A percentile compares a stretch with the other conserved stretches of the same genome.
Evolutionary conservation across 441 rosid species (phyloP).

Genomic region (Adansonia grandidieri): DNA sequence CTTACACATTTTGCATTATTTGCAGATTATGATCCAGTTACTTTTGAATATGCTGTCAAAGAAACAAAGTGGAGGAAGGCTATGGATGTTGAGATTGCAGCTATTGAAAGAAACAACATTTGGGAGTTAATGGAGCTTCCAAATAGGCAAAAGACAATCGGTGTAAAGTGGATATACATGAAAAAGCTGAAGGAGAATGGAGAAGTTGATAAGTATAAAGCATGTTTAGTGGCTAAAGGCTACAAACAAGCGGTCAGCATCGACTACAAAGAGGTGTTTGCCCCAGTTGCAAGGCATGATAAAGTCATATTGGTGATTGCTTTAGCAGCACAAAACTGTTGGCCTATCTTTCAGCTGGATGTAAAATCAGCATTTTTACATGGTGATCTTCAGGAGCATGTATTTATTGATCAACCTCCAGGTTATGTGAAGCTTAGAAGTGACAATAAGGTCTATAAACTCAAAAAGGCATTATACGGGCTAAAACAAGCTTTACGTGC

Average conservation of each 20-base stretch:
- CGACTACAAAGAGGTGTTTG: no score
- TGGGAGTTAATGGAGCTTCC: background rate
- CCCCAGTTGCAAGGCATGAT: background rate
- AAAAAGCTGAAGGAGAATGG: no score
- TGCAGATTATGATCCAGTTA: background rate
- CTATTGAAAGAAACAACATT: background rate
- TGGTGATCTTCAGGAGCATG: background rate
- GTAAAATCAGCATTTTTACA: background rate
- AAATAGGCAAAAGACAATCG: background rate
- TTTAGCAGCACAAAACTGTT: background rate
- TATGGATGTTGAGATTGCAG: background rate
- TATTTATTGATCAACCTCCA: slow-evolving; percentile 10
- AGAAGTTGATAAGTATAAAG: no score
- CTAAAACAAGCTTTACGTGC: no score
- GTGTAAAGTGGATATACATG: background rate
- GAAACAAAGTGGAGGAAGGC: slow-evolving; percentile 9
- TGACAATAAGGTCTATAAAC: background rate
- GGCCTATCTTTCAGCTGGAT: background rate
- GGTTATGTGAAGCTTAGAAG: background rate
- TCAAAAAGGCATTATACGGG: no score
- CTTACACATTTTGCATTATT: background rate
- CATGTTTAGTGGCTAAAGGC: no score
- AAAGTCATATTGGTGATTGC: background rate
- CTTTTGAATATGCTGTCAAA: background rate
- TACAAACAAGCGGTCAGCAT: no score